phyloP scores from a whole-genome alignment of 2,329 filamentous ascomycete genomes.

The Aspergillus flavus region DNA sequence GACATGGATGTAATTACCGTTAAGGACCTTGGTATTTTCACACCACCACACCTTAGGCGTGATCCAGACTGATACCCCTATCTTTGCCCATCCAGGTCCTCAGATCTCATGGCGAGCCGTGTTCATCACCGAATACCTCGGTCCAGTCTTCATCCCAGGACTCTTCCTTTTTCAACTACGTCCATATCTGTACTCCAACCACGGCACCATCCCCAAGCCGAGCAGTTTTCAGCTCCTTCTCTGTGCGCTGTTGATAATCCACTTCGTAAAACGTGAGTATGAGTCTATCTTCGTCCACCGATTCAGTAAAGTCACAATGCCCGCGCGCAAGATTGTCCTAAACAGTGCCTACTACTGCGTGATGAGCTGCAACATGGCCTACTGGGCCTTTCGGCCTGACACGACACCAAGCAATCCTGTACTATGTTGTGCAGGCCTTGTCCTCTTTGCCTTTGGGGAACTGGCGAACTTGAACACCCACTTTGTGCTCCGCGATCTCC shows the following conservation, averaged over 20 bases:
- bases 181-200: conserved; percentile 68
- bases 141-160: conserved; percentile 84
- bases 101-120: conserved; percentile 93
- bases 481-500: conserved; percentile 73
- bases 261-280: conserved; percentile 93
- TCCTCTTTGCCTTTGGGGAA: conserved; percentile 78
- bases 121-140: conserved; percentile 92
- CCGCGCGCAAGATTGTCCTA: conserved; percentile 86
- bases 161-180: conserved; percentile 70
- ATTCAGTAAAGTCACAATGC: conserved; percentile 95
- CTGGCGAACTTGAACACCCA: conserved; percentile 79
- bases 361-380: conserved; percentile 75
- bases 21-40: conserved; percentile 80
- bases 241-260: conserved; percentile 72
- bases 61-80: background rate
- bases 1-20: conserved; percentile 72
- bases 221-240: conserved; percentile 73
- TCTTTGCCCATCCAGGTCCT: conserved; percentile 58
- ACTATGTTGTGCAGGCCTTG: conserved; percentile 68
- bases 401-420: conserved; percentile 61
- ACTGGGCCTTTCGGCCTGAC: conserved; percentile 79
- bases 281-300: conserved; percentile 95
- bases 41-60: accelerated
- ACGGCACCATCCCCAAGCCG: conserved; percentile 50
- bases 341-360: conserved; percentile 96